phyloP scores from a whole-genome alignment of 2,329 filamentous ascomycete species.

The Hypocrella siamensis region DNA sequence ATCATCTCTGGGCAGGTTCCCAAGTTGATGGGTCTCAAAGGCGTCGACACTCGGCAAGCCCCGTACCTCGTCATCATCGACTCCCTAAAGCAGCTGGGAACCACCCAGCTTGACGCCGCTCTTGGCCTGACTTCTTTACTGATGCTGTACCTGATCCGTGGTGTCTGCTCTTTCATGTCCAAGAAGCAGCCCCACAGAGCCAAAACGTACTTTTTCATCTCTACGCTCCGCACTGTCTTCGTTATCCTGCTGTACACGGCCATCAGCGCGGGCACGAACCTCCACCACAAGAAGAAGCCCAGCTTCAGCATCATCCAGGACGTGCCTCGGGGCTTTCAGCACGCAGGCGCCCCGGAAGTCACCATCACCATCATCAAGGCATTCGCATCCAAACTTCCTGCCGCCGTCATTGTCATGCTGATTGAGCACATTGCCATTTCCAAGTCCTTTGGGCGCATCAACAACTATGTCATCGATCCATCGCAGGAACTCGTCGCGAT shows the following conservation, averaged over 20 bases:
- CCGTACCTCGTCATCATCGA: constrained; percentile 35
- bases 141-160: constrained; percentile 53
- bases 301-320: constrained; percentile 47
- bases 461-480: constrained; percentile 68
- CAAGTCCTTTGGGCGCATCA: constrained; percentile 66
- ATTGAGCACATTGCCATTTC: constrained; percentile 75
- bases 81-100: constrained; percentile 28
- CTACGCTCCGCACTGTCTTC: constrained; percentile 64
- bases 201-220: constrained; percentile 64
- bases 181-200: constrained; percentile 48
- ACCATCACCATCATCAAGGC: constrained; percentile 43
- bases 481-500: constrained; percentile 70
- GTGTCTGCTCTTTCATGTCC: constrained; percentile 44
- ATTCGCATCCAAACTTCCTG: constrained; percentile 52
- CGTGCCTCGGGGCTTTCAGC: constrained; percentile 61
- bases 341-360: constrained; percentile 50
- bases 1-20: constrained; percentile 34
- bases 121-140: constrained; percentile 55
- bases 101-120: constrained; percentile 50
- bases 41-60: constrained; percentile 31
- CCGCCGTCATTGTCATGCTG: constrained; percentile 60
- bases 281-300: constrained; percentile 38
- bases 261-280: constrained; percentile 58
- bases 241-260: constrained; percentile 68
- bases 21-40: constrained; percentile 32